Evolutionary conservation across 2,329 filamentous ascomycete genomes (phyloP).

Genomic region (Xylaria sp.): DNA sequence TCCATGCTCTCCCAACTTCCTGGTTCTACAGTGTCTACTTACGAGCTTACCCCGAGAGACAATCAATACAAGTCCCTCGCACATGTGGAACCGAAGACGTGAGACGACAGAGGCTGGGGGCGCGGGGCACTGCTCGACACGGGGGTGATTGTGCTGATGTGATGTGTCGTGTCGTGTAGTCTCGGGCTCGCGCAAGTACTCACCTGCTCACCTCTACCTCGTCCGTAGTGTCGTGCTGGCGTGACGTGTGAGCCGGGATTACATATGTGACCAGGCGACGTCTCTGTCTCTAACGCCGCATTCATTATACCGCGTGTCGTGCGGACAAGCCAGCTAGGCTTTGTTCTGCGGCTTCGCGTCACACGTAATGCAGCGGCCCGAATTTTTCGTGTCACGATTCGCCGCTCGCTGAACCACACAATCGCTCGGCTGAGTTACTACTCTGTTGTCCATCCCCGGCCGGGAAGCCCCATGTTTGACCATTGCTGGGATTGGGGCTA

Average conservation of each 20-base stretch:
- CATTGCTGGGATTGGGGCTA: not conserved
- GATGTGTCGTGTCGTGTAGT: not conserved
- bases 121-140: constrained; percentile 10
- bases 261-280: not conserved
- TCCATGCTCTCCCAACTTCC: not conserved
- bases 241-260: constrained; percentile 17
- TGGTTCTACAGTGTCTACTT: not conserved
- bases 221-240: not conserved
- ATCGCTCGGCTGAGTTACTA: constrained; percentile 12
- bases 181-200: not conserved
- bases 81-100: constrained; percentile 24
- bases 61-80: constrained; percentile 5
- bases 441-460: constrained; percentile 7
- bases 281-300: not conserved
- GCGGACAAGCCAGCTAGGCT: constrained; percentile 14
- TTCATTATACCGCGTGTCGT: constrained; percentile 1
- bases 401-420: constrained; percentile 15
- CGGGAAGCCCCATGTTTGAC: not conserved
- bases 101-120: constrained; percentile 21
- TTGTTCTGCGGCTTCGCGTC: constrained; percentile 19
- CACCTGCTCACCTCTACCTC: not conserved
- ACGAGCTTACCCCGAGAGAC: not conserved
- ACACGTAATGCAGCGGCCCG: constrained; percentile 34
- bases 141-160: constrained; percentile 11
- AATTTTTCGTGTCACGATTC: constrained; percentile 12